Percentiles rank a stretch among this genome's conserved stretches.
phyloP scores from a whole-genome alignment of 192 early-diverging fungal species.

The Chytriomyces sp. region DNA sequence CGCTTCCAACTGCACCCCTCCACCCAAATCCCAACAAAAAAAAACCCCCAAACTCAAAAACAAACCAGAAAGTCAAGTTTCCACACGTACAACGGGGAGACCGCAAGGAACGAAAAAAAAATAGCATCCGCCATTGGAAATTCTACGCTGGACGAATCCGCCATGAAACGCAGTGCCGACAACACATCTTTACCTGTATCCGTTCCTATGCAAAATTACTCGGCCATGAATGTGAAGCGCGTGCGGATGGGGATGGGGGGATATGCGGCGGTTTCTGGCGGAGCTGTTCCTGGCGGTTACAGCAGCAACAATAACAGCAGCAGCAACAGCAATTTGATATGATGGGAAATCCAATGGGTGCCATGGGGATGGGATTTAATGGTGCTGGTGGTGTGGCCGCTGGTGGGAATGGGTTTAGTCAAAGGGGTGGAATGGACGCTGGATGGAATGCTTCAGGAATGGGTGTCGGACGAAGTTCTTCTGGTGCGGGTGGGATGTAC shows the following conservation, averaged over 20 bases:
- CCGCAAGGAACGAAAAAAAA: no score
- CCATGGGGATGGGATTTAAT: neutral
- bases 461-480: neutral
- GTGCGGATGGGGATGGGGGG: slow-evolving; percentile 18
- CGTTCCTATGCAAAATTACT: no score
- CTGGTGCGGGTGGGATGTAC: neutral
- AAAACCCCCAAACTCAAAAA: no score
- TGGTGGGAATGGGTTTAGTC: neutral
- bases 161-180: neutral
- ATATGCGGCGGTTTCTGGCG: neutral
- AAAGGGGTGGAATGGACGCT: neutral
- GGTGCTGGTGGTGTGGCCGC: neutral
- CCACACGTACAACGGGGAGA: no score
- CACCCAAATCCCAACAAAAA: no score
- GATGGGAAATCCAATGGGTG: neutral
- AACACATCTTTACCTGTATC: no score
- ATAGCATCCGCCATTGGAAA: no score
- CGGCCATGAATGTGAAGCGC: neutral
- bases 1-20: no score
- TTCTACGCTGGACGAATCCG: no score
- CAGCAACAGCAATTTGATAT: slow-evolving; percentile 15
- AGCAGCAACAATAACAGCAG: neutral
- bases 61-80: no score
- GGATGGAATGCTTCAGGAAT: neutral
- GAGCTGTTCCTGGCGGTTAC: neutral